These are phyloP conservation scores for Lepidium campestre DNA, from an alignment of 441 rosid species.

Conservation along the genomic window DNA sequence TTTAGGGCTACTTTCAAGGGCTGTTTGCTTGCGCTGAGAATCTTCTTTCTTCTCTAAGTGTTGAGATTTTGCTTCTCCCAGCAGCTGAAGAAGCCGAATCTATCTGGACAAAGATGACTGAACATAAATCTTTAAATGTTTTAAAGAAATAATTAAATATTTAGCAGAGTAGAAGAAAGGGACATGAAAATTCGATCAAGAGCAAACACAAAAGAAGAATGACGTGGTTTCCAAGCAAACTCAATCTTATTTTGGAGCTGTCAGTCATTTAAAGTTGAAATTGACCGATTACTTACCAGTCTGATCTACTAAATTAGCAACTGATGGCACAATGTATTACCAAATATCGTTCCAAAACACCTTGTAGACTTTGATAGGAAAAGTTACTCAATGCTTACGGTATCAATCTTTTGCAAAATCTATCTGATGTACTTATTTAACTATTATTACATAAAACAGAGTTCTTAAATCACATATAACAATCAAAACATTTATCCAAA, in stretches of 20 bases:
- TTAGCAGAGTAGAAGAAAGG: neutral
- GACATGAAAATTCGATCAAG: neutral
- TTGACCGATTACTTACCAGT: neutral
- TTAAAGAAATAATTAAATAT: neutral
- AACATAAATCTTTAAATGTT: constrained; percentile 21
- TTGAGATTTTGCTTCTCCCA: constrained; percentile 81
- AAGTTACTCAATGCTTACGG: no score
- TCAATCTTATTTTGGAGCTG: neutral
- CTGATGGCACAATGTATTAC: neutral
- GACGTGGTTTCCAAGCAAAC: neutral
- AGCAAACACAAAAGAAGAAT: neutral
- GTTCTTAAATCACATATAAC: no score
- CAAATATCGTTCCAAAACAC: neutral
- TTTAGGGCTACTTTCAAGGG: constrained; percentile 87
- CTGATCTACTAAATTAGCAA: neutral
- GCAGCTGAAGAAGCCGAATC: constrained; percentile 95
- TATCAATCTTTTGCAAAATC: no score
- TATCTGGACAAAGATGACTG: constrained; percentile 80
- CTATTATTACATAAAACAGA: no score
- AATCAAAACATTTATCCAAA: neutral
- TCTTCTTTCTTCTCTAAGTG: constrained; percentile 60
- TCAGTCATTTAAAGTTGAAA: neutral
- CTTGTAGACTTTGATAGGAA: neutral
- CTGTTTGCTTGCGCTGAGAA: constrained; percentile 77
- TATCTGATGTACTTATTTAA: no score